Conservation (phyloP, 805 yeast species). For the Candida nanaspora region DNA sequence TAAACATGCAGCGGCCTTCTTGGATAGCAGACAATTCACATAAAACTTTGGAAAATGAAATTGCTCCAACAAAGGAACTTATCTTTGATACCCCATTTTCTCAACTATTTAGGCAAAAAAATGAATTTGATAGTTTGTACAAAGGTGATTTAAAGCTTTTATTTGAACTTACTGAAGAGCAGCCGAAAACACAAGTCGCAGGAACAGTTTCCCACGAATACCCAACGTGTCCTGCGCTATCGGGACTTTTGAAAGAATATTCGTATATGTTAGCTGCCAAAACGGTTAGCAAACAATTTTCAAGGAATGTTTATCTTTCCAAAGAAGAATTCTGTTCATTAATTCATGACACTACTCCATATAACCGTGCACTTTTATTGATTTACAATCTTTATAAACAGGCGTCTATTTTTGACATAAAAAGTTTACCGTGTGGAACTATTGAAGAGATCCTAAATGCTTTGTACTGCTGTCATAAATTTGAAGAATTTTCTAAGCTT, state of each 20-base stretch:
- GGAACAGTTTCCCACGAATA: neutral
- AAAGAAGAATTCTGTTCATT: neutral
- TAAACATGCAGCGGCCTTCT: neutral
- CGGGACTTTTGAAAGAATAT: neutral
- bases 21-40: neutral
- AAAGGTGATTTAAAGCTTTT: neutral
- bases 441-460: neutral
- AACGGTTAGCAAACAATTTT: neutral
- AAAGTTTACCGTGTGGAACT: neutral
- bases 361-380: neutral
- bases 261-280: neutral
- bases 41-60: neutral
- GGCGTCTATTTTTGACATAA: neutral
- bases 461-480: no score
- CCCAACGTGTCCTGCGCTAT: neutral
- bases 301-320: neutral
- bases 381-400: neutral
- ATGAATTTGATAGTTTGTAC: neutral
- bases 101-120: neutral
- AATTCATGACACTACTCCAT: neutral
- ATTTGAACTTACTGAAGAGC: neutral
- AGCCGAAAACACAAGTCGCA: neutral
- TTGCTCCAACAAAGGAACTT: neutral
- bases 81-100: neutral
- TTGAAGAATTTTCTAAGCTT: conserved; percentile 17